A percentile compares a stretch with the other conserved stretches of the same genome.
Evolutionary conservation across 148 eudicot species (phyloP).

Genomic region (Diospyros kaki): DNA sequence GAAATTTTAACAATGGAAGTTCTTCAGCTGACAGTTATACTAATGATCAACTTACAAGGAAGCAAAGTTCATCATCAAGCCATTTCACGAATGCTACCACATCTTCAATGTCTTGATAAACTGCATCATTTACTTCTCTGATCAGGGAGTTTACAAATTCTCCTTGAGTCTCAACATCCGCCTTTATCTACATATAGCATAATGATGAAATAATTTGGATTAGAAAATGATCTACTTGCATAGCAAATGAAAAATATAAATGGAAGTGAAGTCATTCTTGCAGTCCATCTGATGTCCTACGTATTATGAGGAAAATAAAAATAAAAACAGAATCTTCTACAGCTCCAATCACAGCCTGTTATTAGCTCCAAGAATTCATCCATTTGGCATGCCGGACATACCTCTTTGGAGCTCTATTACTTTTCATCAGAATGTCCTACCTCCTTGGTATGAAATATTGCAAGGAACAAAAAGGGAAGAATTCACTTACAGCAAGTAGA

Average conservation of each 20-base stretch:
- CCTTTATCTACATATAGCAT: slow-evolving; percentile 52
- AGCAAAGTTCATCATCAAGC: slow-evolving; percentile 90
- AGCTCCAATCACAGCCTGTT: neutral
- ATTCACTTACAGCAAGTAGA: slow-evolving; percentile 75
- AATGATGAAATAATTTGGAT: slow-evolving; percentile 8
- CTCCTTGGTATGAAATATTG: neutral
- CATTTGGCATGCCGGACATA: neutral
- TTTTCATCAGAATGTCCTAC: neutral
- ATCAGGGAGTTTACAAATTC: slow-evolving; percentile 78
- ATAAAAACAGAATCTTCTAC: neutral
- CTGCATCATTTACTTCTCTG: slow-evolving; percentile 63
- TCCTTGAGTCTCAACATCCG: slow-evolving; percentile 87
- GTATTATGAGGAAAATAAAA: neutral
- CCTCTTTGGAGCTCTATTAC: neutral
- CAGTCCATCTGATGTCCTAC: neutral
- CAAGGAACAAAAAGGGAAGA: neutral
- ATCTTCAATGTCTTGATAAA: slow-evolving; percentile 58
- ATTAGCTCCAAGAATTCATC: neutral
- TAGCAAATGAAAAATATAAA: neutral
- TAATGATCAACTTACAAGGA: slow-evolving; percentile 50
- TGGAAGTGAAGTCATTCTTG: neutral
- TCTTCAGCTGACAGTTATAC: neutral
- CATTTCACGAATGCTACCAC: slow-evolving; percentile 86
- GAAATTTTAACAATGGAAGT: neutral
- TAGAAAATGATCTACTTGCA: neutral